Evolutionary conservation across 192 early-diverging fungal species (phyloP).

Genomic region (Coemansia reversa): DNA sequence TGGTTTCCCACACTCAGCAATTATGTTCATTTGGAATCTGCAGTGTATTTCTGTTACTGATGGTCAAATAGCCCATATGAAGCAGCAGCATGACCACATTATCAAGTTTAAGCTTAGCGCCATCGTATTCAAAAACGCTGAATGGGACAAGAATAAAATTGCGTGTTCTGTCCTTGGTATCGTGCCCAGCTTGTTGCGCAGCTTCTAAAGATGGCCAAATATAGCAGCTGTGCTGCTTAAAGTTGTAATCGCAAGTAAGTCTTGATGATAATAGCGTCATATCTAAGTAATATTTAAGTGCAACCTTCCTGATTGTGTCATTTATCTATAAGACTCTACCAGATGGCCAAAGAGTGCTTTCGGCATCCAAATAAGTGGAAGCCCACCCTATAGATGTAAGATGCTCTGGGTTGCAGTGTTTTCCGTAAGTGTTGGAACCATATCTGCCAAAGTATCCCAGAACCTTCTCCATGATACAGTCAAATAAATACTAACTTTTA

Average conservation of each 20-base stretch:
- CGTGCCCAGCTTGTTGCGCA: not conserved
- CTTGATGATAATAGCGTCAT: not conserved
- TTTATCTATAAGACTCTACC: not conserved
- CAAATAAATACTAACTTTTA: no score
- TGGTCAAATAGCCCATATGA: not conserved
- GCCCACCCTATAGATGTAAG: no score
- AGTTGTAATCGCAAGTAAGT: not conserved
- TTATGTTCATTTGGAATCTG: not conserved
- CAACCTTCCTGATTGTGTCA: no score
- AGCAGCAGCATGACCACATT: not conserved
- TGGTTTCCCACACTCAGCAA: not conserved
- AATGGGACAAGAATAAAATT: not conserved
- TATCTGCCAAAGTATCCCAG: no score
- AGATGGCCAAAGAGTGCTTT: not conserved
- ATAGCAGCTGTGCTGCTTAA: not conserved
- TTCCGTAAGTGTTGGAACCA: no score
- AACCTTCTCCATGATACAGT: no score
- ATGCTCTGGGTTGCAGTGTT: no score
- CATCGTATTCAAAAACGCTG: not conserved
- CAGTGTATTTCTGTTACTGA: not conserved
- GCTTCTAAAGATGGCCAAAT: not conserved
- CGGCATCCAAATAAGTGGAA: no score
- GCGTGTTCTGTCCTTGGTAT: not conserved
- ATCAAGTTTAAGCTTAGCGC: not conserved
- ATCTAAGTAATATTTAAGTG: not conserved